Base-by-base conservation (phyloP, 345 rosid genomes). In the Pistacia integerrima region DNA sequence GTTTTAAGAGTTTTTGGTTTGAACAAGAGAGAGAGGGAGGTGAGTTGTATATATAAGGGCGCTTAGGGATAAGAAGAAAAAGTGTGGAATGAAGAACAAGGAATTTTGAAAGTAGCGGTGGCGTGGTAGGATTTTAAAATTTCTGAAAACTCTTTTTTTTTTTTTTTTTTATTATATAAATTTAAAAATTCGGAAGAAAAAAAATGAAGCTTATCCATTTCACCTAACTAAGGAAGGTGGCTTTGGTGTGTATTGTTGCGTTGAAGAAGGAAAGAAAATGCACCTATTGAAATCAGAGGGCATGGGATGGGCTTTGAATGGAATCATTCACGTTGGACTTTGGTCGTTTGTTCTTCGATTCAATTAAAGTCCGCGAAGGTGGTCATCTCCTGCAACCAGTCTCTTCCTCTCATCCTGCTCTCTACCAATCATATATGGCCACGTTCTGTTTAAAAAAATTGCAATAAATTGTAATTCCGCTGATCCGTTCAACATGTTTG, bases 121-220 rank as follows among this genome's bases (percentile, higher is more conserved):
- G 70, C 36, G 30, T 14, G 22, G 64, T 62, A n/a, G 48, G 30
- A 51, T 49, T 30, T 62, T 49, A 1, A 28, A 2, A 11, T 48
- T 33, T 51, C 17, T 16, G 5, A 25, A 69, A 69, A 18, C 25
- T 25, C 25, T 25, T 25, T 25, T 25, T 41, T 41, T 0, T 41
- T 41, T 41, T 41, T 6, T 41, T 0, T 41, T 41, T 41, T 8
- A 4, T 16, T 7, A 16, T 4, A 25, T 9, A n/a, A n/a, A 59
- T 25, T 25, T 25, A 25, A 25, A 25, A 25, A 25, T 25, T 25
- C 25, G 25, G 0, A 25, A 25, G 25, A 1, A 59, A 10, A 59
- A 41, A 69, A 18, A 16, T 30, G 78, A 74, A 77, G 85, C 85
- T 86, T 86, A 86, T 86, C 89, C 84, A 84, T 56, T 59, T 68